Conservation (phyloP, 1,139 yeast genomes). For the Pichia sp. region DNA sequence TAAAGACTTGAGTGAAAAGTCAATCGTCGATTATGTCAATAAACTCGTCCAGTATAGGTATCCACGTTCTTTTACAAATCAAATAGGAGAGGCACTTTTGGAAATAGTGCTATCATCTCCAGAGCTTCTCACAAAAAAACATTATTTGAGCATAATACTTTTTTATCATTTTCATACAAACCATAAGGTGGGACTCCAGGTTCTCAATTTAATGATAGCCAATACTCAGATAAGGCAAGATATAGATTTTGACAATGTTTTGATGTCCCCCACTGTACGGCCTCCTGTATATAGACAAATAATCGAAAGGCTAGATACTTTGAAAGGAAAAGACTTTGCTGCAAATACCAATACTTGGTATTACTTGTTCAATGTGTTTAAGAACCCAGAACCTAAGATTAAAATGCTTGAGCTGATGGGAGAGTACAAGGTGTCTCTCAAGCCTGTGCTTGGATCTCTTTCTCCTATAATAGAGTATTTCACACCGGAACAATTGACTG, state of each 20-base stretch:
- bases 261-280: constrained; percentile 19
- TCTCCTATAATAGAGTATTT: constrained; percentile 5
- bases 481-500: constrained; percentile 19
- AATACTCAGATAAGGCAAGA: constrained; percentile 22
- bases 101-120: constrained; percentile 18
- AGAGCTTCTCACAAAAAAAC: constrained; percentile 18
- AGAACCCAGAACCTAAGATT: constrained; percentile 18
- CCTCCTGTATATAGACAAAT: constrained; percentile 18
- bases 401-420: constrained; percentile 24
- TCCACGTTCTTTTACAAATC: constrained; percentile 4
- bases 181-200: constrained; percentile 16
- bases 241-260: constrained; percentile 27
- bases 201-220: constrained; percentile 22
- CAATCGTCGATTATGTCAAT: constrained; percentile 19
- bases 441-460: constrained; percentile 23
- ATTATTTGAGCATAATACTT: constrained; percentile 21
- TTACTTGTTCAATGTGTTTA: constrained; percentile 21
- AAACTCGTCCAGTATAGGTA: constrained; percentile 21
- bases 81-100: constrained; percentile 17
- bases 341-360: constrained; percentile 30
- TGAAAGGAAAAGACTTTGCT: constrained; percentile 11
- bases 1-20: constrained; percentile 1
- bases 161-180: constrained; percentile 21
- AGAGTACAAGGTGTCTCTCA: constrained; percentile 17
- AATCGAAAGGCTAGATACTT: constrained; percentile 20